phyloP scores from a whole-genome alignment of 805 yeast species.

The Hyphopichia homilentoma region DNA sequence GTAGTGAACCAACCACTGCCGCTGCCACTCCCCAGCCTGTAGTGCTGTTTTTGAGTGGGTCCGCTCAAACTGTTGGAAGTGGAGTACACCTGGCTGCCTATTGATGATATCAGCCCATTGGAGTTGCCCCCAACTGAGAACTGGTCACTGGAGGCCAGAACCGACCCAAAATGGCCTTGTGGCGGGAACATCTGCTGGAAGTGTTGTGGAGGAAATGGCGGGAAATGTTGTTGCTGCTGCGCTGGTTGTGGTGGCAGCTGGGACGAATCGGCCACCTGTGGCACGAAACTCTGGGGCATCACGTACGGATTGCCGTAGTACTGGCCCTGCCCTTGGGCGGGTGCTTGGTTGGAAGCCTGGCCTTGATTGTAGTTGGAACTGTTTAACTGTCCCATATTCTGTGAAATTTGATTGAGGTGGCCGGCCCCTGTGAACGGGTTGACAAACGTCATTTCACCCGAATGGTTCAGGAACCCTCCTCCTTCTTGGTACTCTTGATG shows the following conservation, averaged over 20 bases:
- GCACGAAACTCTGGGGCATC: too few relatives aligned
- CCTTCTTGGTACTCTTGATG: constrained; percentile 11
- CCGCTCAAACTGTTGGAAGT: constrained; percentile 5
- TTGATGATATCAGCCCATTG: constrained; percentile 8
- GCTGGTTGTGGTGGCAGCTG: constrained; percentile 3
- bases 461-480: too few relatives aligned
- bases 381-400: constrained; percentile 1
- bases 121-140: constrained; percentile 8
- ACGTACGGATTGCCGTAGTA: too few relatives aligned
- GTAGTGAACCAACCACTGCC: constrained; percentile 6
- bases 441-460: constrained; percentile 14
- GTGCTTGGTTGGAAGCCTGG: constrained; percentile 3
- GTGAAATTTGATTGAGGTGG: constrained; percentile 1
- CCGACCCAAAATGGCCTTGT: constrained; percentile 6
- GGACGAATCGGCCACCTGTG: too few relatives aligned
- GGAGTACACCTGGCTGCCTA: constrained; percentile 4
- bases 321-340: constrained; percentile 5
- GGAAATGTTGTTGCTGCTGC: constrained; percentile 5
- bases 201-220: constrained; percentile 9
- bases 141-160: constrained; percentile 10
- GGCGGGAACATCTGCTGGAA: constrained; percentile 8
- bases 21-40: constrained; percentile 3
- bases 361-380: constrained; percentile 3
- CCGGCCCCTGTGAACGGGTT: constrained; percentile 17
- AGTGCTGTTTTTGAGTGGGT: constrained; percentile 2